phyloP scores from a whole-genome alignment of 164 flowering plant species.

The Liquidambar formosana region DNA sequence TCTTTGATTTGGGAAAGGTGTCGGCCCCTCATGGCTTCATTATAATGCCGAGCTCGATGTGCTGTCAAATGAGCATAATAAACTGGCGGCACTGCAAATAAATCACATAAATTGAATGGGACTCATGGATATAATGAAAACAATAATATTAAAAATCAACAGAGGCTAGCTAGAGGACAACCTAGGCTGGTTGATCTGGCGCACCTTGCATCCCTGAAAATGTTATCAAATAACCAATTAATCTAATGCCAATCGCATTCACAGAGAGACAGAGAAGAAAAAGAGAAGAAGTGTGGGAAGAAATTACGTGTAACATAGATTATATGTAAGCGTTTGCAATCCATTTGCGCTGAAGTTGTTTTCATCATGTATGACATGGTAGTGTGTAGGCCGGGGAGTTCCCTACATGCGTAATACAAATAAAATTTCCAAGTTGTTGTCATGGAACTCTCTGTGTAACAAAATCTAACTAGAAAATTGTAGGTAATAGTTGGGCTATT shows the following conservation, averaged over 20 bases:
- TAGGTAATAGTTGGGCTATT: not conserved
- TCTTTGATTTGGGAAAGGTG: too few relatives aligned
- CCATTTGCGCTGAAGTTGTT: constrained; percentile 23
- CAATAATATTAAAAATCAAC: too few relatives aligned
- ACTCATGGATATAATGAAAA: too few relatives aligned
- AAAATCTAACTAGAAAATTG: not conserved
- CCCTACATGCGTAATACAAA: not conserved
- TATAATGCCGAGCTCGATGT: constrained; percentile 66
- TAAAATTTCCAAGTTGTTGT: not conserved
- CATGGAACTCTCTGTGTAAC: not conserved
- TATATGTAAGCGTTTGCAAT: constrained; percentile 63
- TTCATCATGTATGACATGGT: constrained; percentile 36
- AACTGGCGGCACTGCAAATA: constrained; percentile 81
- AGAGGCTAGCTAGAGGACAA: constrained; percentile 21
- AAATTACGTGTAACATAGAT: constrained; percentile 72
- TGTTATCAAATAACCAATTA: not conserved
- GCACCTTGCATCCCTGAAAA: constrained; percentile 80
- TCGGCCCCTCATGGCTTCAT: too few relatives aligned
- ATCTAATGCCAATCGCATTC: not conserved
- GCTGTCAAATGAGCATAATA: constrained; percentile 86
- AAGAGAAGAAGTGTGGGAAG: not conserved
- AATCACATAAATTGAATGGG: too few relatives aligned
- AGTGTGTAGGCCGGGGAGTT: not conserved
- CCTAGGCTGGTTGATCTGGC: constrained; percentile 86
- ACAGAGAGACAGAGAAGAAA: too few relatives aligned